Evolutionary conservation across 495 filamentous ascomycete genomes (phyloP).

Genomic region (Penicillium herquei): DNA sequence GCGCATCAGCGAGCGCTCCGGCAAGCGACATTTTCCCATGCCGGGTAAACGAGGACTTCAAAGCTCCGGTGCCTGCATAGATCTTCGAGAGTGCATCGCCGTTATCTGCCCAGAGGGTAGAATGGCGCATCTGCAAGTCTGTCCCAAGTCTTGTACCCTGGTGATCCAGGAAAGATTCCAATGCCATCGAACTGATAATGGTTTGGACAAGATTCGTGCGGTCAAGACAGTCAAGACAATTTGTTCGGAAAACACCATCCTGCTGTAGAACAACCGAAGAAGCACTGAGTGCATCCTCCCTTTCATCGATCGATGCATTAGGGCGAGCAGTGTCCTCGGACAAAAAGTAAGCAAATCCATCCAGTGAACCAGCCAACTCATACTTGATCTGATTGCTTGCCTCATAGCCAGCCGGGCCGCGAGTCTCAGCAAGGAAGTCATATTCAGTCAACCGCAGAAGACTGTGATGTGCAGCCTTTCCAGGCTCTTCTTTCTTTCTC

Average conservation of each 20-base stretch:
- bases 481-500: slow-evolving; percentile 43
- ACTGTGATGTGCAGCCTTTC: slow-evolving; percentile 56
- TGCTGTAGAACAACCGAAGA: slow-evolving; percentile 79
- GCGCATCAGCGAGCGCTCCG: slow-evolving; percentile 88
- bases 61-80: slow-evolving; percentile 92
- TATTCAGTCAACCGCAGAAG: slow-evolving; percentile 79
- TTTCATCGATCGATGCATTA: slow-evolving; percentile 17
- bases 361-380: slow-evolving; percentile 70
- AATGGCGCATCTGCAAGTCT: slow-evolving; percentile 89
- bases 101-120: slow-evolving; percentile 96
- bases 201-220: slow-evolving; percentile 96
- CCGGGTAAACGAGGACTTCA: slow-evolving; percentile 95
- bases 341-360: slow-evolving; percentile 87
- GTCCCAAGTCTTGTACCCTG: slow-evolving; percentile 61
- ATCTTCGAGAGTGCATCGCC: slow-evolving; percentile 93
- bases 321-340: slow-evolving; percentile 57
- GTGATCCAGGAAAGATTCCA: slow-evolving; percentile 75
- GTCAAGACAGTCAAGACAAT: slow-evolving; percentile 94
- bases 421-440: slow-evolving; percentile 93
- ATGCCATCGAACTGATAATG: slow-evolving; percentile 86
- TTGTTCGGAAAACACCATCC: slow-evolving; percentile 91
- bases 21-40: slow-evolving; percentile 94
- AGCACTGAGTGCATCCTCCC: slow-evolving; percentile 34
- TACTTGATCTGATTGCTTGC: slow-evolving; percentile 75
- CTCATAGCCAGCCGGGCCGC: slow-evolving; percentile 82